These are phyloP conservation scores for Metschnikowia bowlesiae DNA, from an alignment of 805 yeast species.

Conservation along the genomic window DNA sequence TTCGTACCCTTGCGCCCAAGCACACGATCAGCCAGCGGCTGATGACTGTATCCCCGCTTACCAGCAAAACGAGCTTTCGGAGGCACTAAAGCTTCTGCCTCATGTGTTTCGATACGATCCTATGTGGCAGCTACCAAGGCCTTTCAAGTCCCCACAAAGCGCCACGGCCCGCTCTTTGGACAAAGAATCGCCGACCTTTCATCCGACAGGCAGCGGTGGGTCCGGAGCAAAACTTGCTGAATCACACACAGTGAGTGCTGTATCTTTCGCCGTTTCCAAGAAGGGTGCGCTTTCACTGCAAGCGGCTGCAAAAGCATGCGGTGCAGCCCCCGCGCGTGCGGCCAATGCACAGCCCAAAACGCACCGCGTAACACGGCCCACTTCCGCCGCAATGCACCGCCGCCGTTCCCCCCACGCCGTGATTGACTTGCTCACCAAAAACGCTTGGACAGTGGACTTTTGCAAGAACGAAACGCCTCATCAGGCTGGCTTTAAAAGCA, in stretches of 20 bases:
- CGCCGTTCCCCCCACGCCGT: background rate
- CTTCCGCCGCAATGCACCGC: background rate
- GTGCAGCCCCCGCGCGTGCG: background rate
- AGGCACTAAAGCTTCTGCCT: background rate
- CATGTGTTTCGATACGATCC: background rate
- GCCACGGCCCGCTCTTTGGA: no score
- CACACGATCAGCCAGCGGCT: background rate
- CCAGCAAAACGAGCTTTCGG: background rate
- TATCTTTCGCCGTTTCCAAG: background rate
- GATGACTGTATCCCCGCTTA: background rate
- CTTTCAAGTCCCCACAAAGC: background rate
- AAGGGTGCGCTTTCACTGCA: background rate
- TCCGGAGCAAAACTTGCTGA: no score
- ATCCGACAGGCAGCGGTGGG: no score
- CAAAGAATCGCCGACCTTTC: no score
- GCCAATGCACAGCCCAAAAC: background rate
- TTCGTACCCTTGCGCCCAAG: background rate
- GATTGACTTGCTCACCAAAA: background rate
- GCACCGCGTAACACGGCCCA: background rate
- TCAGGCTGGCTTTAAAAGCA: background rate
- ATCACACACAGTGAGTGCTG: background rate
- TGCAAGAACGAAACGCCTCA: background rate
- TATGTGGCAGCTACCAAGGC: background rate
- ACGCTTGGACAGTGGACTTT: background rate
- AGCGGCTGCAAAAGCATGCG: background rate